Conservation (phyloP, 192 early-diverging fungal genomes). For the Backusella luteola region DNA sequence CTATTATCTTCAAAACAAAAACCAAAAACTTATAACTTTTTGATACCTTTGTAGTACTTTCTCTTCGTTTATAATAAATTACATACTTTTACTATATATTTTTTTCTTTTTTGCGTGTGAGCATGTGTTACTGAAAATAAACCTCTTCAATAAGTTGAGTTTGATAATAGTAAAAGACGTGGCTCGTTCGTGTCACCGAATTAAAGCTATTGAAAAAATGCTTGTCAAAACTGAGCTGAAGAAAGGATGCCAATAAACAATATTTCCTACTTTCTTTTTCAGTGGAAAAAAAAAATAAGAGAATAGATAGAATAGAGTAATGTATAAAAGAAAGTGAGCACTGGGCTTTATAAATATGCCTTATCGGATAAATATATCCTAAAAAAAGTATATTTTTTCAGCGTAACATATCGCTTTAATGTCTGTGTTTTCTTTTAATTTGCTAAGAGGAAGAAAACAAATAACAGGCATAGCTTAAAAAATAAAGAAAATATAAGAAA, state of each 20-base stretch:
- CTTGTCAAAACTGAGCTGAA: conserved; percentile 46
- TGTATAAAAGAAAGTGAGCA: neutral
- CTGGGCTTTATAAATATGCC: neutral
- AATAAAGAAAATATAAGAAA: conserved; percentile 1
- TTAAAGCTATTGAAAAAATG: neutral
- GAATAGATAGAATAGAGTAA: neutral
- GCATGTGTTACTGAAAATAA: neutral
- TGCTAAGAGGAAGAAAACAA: neutral
- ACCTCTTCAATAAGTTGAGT: neutral
- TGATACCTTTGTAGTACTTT: conserved; percentile 2
- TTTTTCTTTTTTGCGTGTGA: neutral
- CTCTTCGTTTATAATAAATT: neutral
- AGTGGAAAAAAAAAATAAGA: neutral
- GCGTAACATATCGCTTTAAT: neutral
- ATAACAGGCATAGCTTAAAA: neutral
- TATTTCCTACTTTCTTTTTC: conserved; percentile 40
- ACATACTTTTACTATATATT: neutral
- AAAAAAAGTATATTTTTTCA: neutral
- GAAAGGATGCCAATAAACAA: conserved; percentile 91
- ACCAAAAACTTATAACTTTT: neutral
- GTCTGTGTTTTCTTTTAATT: neutral
- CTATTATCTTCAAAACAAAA: neutral
- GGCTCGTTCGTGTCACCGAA: neutral
- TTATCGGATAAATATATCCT: neutral
- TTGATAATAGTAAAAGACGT: neutral